Evolutionary conservation across 2,329 filamentous ascomycete species (phyloP), one percentile per base, ranked within the genome.

Genomic region (Botrytis fabae): DNA sequence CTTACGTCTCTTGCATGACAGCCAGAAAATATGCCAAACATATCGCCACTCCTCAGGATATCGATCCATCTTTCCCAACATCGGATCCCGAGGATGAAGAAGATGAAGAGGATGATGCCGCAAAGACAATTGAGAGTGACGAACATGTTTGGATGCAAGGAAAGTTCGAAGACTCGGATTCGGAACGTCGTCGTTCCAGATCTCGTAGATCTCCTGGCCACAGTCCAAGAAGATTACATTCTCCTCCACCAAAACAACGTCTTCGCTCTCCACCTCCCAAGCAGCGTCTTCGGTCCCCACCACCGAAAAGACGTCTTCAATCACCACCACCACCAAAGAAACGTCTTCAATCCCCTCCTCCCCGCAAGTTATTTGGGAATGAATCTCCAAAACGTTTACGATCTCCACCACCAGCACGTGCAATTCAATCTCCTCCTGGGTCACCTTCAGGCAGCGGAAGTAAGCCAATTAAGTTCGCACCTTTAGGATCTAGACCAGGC

Each of bases 61-160:
- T 98, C 74, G 96, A 99, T 80, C 96, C 96, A 1, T 98, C 95
- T 80, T 99, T 99, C 81, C 96, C 96, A 0, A 95, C 94, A 0
- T 97, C 95, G 0, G 96, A 98, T 78, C 93, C 92, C 0, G 96
- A 99, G 77, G 90, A 94, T 77, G 91, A 95, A 42, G 93, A 93
- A 64, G 92, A 94, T 54, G 90, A 93, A 59, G 90, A 93, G 71
- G 86, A 88, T 82, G 81, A 90, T 80, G 78, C 85, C 80, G 73
- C 89, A 81, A 78, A 85, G 63, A 84, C 85, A 4, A 82, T 90
- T 70, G 89, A 90, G 32, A 93, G 90, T 78, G 92, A 93, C 54
- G 88, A 90, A 48, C 85, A 91, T 66, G 82, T 90, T 61, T 91
- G 92, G 88, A 84, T 94, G 69, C 90, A 92, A 76, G 92, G 92